Evolutionary conservation across 352 stramenopile species (phyloP).

Genomic region (Phytopythium vexans): DNA sequence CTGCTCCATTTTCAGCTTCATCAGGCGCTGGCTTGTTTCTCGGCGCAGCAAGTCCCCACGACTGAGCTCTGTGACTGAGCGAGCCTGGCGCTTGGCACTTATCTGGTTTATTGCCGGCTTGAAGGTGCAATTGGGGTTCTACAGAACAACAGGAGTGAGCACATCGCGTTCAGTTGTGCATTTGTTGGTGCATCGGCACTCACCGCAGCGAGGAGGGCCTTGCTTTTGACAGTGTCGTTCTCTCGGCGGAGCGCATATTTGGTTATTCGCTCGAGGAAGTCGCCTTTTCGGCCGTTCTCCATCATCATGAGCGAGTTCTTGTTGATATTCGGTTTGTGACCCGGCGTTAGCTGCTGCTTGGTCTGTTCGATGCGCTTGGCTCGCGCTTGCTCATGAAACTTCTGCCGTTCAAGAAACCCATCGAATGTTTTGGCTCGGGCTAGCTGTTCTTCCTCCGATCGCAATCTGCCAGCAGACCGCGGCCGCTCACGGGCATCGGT

Average conservation of each 20-base stretch:
- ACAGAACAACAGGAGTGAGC: not conserved
- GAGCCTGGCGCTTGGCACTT: constrained; percentile 55
- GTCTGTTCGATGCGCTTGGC: constrained; percentile 61
- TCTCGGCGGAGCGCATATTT: constrained; percentile 77
- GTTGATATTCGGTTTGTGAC: constrained; percentile 75
- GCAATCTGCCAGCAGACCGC: constrained; percentile 43
- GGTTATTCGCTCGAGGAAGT: constrained; percentile 78
- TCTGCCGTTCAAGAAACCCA: constrained; percentile 71
- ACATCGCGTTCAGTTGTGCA: not conserved
- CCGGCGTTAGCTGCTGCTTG: constrained; percentile 51
- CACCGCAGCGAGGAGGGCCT: constrained; percentile 57
- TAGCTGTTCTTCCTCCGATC: constrained; percentile 39
- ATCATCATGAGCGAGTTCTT: constrained; percentile 80
- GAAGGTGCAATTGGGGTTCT: constrained; percentile 85
- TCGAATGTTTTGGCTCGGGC: constrained; percentile 55
- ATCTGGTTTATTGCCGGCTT: constrained; percentile 76
- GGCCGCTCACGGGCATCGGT: constrained; percentile 27
- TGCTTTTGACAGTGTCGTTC: constrained; percentile 78
- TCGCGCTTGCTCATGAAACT: constrained; percentile 65
- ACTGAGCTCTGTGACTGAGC: constrained; percentile 79
- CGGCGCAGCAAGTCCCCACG: constrained; percentile 69
- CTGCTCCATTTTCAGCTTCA: constrained; percentile 89
- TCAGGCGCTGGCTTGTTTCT: constrained; percentile 73
- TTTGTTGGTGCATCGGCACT: too few species aligned
- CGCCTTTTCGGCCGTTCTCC: constrained; percentile 74